phyloP scores from a whole-genome alignment of 2,329 filamentous ascomycete genomes.

The Dactylellina leptospora region DNA sequence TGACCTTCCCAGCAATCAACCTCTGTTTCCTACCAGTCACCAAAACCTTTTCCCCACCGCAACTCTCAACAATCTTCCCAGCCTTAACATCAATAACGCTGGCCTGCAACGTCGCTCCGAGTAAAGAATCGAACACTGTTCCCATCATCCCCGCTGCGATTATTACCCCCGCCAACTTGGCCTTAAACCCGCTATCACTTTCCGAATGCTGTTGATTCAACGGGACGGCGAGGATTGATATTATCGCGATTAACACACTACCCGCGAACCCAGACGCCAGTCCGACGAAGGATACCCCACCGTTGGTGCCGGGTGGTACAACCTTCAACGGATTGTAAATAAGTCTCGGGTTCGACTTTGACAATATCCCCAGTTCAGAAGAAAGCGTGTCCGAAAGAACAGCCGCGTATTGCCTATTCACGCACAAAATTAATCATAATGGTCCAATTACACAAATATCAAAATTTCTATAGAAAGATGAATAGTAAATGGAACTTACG shows the following conservation, averaged over 20 bases:
- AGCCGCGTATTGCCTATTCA: conserved; percentile 81
- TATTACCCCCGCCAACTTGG: conserved; percentile 65
- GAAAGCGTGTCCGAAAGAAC: conserved; percentile 94
- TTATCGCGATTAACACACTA: conserved; percentile 73
- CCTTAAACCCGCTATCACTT: conserved; percentile 62
- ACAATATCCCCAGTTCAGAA: conserved; percentile 92
- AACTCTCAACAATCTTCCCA: conserved; percentile 88
- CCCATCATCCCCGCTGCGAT: conserved; percentile 79
- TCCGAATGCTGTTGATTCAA: conserved; percentile 62
- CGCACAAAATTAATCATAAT: too few relatives aligned
- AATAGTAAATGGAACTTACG: conserved; percentile 27
- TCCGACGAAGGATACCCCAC: conserved; percentile 81
- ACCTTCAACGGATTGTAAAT: conserved; percentile 82
- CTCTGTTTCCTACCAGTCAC: conserved; percentile 55
- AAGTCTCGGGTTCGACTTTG: conserved; percentile 76
- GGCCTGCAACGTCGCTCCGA: conserved; percentile 84
- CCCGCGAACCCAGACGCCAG: conserved; percentile 77
- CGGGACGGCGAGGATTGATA: conserved; percentile 73
- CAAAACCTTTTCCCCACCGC: conserved; percentile 72
- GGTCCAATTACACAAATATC: too few relatives aligned
- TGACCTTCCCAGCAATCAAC: conserved; percentile 2
- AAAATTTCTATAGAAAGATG: not conserved
- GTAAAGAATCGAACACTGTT: conserved; percentile 83
- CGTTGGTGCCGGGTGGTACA: conserved; percentile 92
- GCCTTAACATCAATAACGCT: conserved; percentile 84